Base-by-base conservation (phyloP, 2,329 filamentous ascomycete genomes). In the Apiospora phragmitis region DNA sequence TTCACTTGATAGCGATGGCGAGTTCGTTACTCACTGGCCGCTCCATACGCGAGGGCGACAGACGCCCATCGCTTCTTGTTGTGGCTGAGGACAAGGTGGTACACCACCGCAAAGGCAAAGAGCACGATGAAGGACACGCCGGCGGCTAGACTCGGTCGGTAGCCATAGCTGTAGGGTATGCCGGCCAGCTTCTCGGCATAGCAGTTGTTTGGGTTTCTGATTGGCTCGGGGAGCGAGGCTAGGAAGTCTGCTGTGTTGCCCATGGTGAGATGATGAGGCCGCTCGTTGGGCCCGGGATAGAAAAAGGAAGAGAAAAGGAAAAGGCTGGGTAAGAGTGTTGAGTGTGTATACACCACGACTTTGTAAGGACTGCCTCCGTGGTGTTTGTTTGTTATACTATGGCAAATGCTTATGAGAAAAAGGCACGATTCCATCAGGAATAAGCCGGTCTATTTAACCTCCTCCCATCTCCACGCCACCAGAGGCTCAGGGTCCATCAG, bases 71-170 rank as follows among this genome's bases (percentile, higher is more conserved):
- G 70, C 41, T 76, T 73, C 6, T 74, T 65, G 7, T 73, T 70
- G 26, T 73, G 66, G 14, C 70, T 72, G 68, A 75, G 74, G 6
- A 75, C 55, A 3, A 71, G 68, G 68, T 79, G 77, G 2, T 75
- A 75, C 21, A 76, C 70, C 32, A 76, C 66, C 11, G 72, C 69
- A 24, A 77, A 71, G 47, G 70, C 73, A 66, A 78, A 79, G 11
- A 78, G 72, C 32, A 73, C 67, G 32, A 71, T 70, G 45, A 78
- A 76, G 1, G 70, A 43, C 42, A 78, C 74, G 18, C 77, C 77
- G 4, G 74, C 76, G 14, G 73, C 74, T 12, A 78, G 68, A 21
- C 72, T 75, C 9, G 77, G 77, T 3, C 49, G 35, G 68, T 79
- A 79, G n/a, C 73, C 74, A 49, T 78, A 78, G 12, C 69, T 62